Conservation (phyloP, 495 filamentous ascomycete genomes). For the Penicillium lagena region DNA sequence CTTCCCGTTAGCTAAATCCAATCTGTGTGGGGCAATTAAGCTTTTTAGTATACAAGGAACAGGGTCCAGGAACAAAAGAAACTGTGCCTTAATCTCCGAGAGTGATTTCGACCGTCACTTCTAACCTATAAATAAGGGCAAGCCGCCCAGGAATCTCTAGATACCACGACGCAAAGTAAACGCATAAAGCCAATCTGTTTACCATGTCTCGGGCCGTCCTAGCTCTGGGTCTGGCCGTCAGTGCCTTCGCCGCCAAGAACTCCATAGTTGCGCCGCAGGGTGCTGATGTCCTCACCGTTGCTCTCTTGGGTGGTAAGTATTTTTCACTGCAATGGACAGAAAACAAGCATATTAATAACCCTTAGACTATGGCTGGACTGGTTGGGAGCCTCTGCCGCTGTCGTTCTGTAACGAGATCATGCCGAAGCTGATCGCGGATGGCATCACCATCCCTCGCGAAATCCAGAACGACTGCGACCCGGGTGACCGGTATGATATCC, state of each 20-base stretch:
- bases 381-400: conserved; percentile 11
- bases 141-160: too few species aligned
- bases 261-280: conserved; percentile 9
- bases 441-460: conserved; percentile 4
- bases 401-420: conserved; percentile 12
- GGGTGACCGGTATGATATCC: conserved; percentile 7
- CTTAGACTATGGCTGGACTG: conserved; percentile 15
- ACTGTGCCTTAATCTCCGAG: too few species aligned
- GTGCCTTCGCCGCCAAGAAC: conserved; percentile 6
- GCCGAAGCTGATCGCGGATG: conserved; percentile 6
- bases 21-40: too few species aligned
- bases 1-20: too few species aligned
- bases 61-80: too few species aligned
- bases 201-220: conserved; percentile 3
- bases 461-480: conserved; percentile 16
- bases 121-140: too few species aligned
- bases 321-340: background rate
- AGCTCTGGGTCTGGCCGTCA: conserved; percentile 1
- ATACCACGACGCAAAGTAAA: too few species aligned
- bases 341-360: background rate
- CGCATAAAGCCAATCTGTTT: background rate
- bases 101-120: too few species aligned
- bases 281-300: conserved; percentile 8
- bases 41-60: too few species aligned
- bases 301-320: conserved; percentile 10